Base-by-base conservation (phyloP, 208 protist species). In the Wallacemonas sp. region DNA sequence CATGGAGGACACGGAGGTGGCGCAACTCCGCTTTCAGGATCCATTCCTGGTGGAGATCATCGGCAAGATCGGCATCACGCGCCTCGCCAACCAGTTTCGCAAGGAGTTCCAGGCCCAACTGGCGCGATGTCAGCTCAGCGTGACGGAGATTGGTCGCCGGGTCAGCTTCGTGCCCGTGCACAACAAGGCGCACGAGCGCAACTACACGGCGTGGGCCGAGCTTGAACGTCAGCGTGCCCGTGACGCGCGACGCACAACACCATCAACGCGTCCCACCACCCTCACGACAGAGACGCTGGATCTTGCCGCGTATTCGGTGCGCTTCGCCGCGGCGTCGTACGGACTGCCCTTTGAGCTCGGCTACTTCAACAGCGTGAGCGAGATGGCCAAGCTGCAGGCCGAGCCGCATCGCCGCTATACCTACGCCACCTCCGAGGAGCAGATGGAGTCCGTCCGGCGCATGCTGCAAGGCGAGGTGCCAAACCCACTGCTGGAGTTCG, bases 261-360 rank as follows among this genome's bases (percentile, higher is more conserved):
- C 24, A 9, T 32, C 26, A 3, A 3, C 9, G 23, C 5, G 5
- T 9, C 21, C 47, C 43, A 19, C 17, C 4, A 26, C 47, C 12
- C 57, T 49, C 21, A 67, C 65, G 48, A 49, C 66, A 24, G 54
- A 74, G 30, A 66, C 79, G 30, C 29, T 83, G 49, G 70, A 78
- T 32, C 38, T 65, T 11, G 78, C 79, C 17, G 58, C 74, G 43
- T 88, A 92, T 68, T 60, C 77, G 6, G 72, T 79, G 0, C 88
- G 85, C 24, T 94, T 90, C 63, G 88, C 88, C 1, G 61, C 83
- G 14, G 81, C 81, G 3, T 69, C 72, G 36, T 94, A 94, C 66
- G 88, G 83, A 0, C 69, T 92, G 41, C 83, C 88, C 0, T 94
- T 90, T 57, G 88, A 94, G 57, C 70, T 90, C 23, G 87, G 87